These are phyloP conservation scores for Neospora caninum DNA, from an alignment of 169 alveolate genomes.

Conservation along the genomic window DNA sequence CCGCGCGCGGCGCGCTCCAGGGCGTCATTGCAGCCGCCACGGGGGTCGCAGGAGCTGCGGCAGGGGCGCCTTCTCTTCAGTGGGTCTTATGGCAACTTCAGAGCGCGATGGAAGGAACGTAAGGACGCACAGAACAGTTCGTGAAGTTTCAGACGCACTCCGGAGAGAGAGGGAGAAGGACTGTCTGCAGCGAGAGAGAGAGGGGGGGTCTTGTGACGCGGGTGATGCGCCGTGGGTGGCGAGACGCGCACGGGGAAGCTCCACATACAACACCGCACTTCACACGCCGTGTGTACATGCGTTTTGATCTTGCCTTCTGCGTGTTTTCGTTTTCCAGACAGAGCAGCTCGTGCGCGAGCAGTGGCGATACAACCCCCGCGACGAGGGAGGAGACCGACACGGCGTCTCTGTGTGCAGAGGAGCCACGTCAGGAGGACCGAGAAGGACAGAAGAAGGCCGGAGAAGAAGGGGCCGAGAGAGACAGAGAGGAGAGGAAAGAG, in stretches of 20 bases:
- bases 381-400: background rate
- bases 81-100: slow-evolving; percentile 66
- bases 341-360: background rate
- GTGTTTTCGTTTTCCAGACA: background rate
- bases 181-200: too few species aligned
- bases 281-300: background rate
- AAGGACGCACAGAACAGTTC: background rate
- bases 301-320: background rate
- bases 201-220: too few species aligned
- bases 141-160: too few species aligned
- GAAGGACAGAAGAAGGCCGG: background rate
- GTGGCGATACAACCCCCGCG: background rate
- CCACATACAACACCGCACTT: background rate
- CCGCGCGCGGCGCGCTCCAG: slow-evolving; percentile 24
- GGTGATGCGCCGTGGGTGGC: too few species aligned
- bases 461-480: background rate
- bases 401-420: background rate
- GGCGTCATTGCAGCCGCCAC: slow-evolving; percentile 38
- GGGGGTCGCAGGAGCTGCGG: slow-evolving; percentile 58
- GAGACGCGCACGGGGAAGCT: background rate
- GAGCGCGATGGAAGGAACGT: slow-evolving; percentile 51
- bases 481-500: background rate
- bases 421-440: background rate
- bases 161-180: too few species aligned
- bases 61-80: slow-evolving; percentile 54